Percentiles rank a stretch among this genome's conserved stretches.
phyloP scores from a whole-genome alignment of 2,329 filamentous ascomycete genomes.

The Trichoderma gracile region DNA sequence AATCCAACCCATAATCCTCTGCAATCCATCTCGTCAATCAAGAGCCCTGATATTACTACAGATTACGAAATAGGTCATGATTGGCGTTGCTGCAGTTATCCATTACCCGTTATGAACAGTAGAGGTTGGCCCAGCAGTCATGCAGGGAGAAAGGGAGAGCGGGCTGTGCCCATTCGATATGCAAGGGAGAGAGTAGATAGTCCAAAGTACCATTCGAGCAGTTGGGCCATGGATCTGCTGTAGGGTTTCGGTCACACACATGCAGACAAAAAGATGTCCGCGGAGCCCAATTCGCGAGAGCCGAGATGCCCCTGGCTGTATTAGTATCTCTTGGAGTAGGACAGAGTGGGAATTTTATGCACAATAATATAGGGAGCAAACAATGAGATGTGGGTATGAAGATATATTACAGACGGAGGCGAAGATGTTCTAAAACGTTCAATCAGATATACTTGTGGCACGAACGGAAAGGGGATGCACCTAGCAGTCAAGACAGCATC shows the following conservation, averaged over 20 bases:
- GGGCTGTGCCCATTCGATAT: neutral
- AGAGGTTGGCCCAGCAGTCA: neutral
- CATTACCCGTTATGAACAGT: too few relatives aligned
- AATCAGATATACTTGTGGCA: neutral
- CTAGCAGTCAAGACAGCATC: neutral
- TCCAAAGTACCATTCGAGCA: neutral
- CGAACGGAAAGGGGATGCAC: neutral
- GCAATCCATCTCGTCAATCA: neutral
- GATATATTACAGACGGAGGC: neutral
- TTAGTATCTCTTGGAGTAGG: too few relatives aligned
- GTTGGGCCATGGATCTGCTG: constrained; percentile 6
- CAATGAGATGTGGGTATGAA: neutral
- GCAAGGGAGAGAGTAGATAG: neutral
- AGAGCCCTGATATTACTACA: neutral
- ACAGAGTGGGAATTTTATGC: neutral
- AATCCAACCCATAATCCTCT: neutral
- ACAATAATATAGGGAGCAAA: neutral
- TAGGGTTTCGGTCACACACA: constrained; percentile 6
- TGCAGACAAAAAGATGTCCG: constrained; percentile 6
- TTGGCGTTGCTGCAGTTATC: neutral
- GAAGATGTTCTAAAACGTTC: neutral
- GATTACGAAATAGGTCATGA: neutral
- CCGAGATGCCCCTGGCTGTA: neutral
- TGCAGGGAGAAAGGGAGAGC: neutral
- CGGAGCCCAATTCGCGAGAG: neutral